Conservation (phyloP, 495 filamentous ascomycete genomes). For the Talaromyces ruber region DNA sequence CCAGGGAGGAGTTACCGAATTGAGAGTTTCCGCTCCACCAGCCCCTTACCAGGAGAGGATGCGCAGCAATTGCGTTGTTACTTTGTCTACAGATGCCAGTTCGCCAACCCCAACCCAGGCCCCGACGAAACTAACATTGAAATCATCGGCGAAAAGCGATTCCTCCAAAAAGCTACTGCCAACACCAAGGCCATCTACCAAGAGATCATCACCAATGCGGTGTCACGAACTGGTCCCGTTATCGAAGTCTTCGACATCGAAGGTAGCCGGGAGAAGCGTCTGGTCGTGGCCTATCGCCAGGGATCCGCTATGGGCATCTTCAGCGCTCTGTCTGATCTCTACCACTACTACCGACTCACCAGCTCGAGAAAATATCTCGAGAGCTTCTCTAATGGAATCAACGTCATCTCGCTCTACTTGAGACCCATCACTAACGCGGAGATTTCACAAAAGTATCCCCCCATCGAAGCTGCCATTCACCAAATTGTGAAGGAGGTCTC, state of each 20-base stretch:
- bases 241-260: slow-evolving; percentile 98
- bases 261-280: slow-evolving; percentile 76
- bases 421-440: slow-evolving; percentile 51
- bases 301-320: slow-evolving; percentile 90
- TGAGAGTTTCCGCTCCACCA: slow-evolving; percentile 87
- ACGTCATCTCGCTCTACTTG: slow-evolving; percentile 90
- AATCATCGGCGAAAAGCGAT: slow-evolving; percentile 85
- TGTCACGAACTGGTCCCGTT: slow-evolving; percentile 77
- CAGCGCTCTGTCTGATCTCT: slow-evolving; percentile 89
- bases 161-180: slow-evolving; percentile 87
- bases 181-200: slow-evolving; percentile 95
- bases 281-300: slow-evolving; percentile 90
- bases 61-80: slow-evolving; percentile 89
- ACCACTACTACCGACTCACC: slow-evolving; percentile 97
- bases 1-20: slow-evolving; percentile 73
- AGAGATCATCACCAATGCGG: slow-evolving; percentile 79
- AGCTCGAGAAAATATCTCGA: slow-evolving; percentile 96
- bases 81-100: slow-evolving; percentile 95
- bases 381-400: slow-evolving; percentile 97
- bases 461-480: slow-evolving; percentile 90
- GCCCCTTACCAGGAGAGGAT: slow-evolving; percentile 58
- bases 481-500: slow-evolving; percentile 99
- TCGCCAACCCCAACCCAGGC: slow-evolving; percentile 61
- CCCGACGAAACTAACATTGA: slow-evolving; percentile 82
- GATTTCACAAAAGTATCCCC: slow-evolving; percentile 50